These are phyloP conservation scores for Dioszegia hungarica DNA, from an alignment of 768 basidiomycete genomes.

Conservation along the genomic window DNA sequence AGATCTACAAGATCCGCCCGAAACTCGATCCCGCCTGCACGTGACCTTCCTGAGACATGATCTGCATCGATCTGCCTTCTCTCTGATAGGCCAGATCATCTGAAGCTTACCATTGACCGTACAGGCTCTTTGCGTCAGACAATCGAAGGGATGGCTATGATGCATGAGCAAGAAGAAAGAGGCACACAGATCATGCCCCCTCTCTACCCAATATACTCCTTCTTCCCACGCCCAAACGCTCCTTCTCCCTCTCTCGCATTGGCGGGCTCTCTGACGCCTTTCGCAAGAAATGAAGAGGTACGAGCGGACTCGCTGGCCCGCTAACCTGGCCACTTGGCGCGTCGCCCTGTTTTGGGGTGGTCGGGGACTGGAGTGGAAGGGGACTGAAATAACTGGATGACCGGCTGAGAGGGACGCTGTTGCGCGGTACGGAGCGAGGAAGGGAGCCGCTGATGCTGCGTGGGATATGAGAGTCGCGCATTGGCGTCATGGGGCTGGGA, in stretches of 20 bases:
- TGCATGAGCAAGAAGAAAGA: too few relatives aligned
- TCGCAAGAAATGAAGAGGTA: conserved; percentile 77
- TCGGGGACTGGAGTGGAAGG: background rate
- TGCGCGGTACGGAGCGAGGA: background rate
- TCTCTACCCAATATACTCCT: conserved; percentile 26
- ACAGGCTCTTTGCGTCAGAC: too few relatives aligned
- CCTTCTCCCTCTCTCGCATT: conserved; percentile 33
- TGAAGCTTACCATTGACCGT: too few relatives aligned
- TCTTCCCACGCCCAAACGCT: conserved; percentile 10
- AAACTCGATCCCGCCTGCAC: background rate
- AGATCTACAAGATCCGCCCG: conserved; percentile 2
- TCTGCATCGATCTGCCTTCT: too few relatives aligned
- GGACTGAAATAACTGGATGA: conserved; percentile 3
- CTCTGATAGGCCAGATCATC: too few relatives aligned
- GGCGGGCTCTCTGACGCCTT: conserved; percentile 54
- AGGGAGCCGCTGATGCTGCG: background rate
- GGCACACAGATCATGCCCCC: too few relatives aligned
- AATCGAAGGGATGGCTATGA: too few relatives aligned
- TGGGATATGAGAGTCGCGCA: background rate
- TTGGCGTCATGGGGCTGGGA: background rate
- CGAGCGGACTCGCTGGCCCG: conserved; percentile 59
- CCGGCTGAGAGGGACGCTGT: background rate
- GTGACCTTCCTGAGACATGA: too few relatives aligned
- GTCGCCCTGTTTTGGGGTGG: background rate
- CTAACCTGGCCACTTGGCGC: background rate